Conservation (phyloP, 768 basidiomycete genomes). For the Albatrellus ellisii region DNA sequence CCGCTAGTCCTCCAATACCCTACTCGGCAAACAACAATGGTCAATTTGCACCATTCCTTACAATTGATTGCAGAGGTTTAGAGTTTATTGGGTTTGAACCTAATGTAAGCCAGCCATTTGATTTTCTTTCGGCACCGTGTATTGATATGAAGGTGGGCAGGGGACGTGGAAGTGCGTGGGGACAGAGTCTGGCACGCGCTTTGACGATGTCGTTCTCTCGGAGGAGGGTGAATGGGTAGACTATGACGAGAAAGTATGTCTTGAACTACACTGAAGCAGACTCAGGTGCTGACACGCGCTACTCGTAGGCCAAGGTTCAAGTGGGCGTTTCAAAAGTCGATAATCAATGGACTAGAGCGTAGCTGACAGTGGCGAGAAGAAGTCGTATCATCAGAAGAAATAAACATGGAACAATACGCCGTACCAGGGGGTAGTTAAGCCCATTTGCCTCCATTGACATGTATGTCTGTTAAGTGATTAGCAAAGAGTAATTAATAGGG, state of each 20-base stretch:
- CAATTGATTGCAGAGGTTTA: conserved; percentile 76
- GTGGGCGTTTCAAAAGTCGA: conserved; percentile 61
- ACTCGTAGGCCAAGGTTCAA: conserved; percentile 37
- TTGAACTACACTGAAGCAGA: neutral
- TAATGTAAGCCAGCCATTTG: conserved; percentile 28
- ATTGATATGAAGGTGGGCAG: conserved; percentile 26
- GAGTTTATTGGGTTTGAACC: conserved; percentile 76
- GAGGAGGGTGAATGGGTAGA: conserved; percentile 67
- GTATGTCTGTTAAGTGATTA: too few relatives aligned
- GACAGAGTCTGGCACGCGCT: conserved; percentile 35
- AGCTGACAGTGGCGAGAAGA: neutral
- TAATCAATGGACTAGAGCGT: conserved; percentile 57
- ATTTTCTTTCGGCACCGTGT: neutral
- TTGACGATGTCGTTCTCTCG: conserved; percentile 57
- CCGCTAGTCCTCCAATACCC: conserved; percentile 30
- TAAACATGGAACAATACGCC: neutral
- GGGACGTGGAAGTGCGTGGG: conserved; percentile 74
- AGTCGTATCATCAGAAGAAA: conserved; percentile 3
- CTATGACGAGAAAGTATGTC: conserved; percentile 78
- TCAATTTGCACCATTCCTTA: conserved; percentile 49
- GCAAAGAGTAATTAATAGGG: too few relatives aligned
- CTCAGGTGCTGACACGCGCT: neutral
- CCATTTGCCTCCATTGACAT: too few relatives aligned
- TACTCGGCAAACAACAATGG: conserved; percentile 50
- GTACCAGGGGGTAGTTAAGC: too few relatives aligned